Percentiles rank a stretch among this genome's conserved stretches.
Conservation (phyloP, 2,329 filamentous ascomycete species). For the Phialophora verrucosa region DNA sequence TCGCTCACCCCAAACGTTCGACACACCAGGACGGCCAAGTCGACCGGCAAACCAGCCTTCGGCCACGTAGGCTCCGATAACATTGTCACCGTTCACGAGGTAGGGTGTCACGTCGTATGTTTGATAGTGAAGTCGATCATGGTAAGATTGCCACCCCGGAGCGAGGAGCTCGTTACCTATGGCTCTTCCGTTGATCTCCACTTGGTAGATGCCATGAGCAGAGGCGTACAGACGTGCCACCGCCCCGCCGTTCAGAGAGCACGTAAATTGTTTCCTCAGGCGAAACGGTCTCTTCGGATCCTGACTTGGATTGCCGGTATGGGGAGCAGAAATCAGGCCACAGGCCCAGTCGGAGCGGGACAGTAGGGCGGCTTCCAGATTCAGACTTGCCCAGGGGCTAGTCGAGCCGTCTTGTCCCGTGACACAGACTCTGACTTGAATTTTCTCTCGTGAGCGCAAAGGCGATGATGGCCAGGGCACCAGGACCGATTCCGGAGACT, state of each 20-base stretch:
- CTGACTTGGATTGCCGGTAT: not conserved
- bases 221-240: slow-evolving; percentile 56
- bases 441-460: not conserved
- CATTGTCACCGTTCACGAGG: slow-evolving; percentile 48
- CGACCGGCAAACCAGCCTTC: slow-evolving; percentile 58
- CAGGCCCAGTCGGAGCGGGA: not conserved
- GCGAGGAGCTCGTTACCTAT: slow-evolving; percentile 53
- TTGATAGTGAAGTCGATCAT: slow-evolving; percentile 57
- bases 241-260: not conserved
- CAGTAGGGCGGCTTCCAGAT: not conserved
- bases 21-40: slow-evolving; percentile 41
- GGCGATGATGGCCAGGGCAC: slow-evolving; percentile 3
- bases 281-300: not conserved
- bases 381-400: not conserved
- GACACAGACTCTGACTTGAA: not conserved
- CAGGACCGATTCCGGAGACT: slow-evolving; percentile 1
- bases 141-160: slow-evolving; percentile 60
- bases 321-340: not conserved
- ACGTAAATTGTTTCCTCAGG: not conserved
- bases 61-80: slow-evolving; percentile 51
- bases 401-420: not conserved
- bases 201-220: slow-evolving; percentile 54
- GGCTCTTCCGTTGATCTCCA: slow-evolving; percentile 54
- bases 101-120: slow-evolving; percentile 58
- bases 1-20: slow-evolving; percentile 39